phyloP scores from a whole-genome alignment of 2,329 filamentous ascomycete genomes.

The Arthrobotrys megalospora region DNA sequence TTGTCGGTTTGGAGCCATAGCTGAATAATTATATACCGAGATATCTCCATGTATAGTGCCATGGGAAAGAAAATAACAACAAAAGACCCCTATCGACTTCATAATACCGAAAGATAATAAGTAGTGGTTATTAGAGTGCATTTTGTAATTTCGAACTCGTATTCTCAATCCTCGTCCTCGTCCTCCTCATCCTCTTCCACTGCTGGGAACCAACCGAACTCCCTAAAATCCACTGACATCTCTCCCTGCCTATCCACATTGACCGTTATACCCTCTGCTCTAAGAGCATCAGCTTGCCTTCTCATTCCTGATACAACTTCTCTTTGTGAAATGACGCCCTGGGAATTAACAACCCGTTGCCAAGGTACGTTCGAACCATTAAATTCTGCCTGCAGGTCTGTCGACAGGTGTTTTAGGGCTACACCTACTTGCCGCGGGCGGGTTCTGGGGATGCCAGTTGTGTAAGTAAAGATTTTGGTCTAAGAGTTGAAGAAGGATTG shows the following conservation, averaged over 20 bases:
- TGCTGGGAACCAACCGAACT: conserved; percentile 69
- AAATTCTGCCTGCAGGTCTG: conserved; percentile 72
- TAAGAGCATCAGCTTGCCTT: conserved; percentile 66
- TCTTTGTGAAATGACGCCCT: conserved; percentile 84
- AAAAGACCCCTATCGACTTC: too few species aligned
- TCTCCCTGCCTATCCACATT: conserved; percentile 65
- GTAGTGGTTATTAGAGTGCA: too few species aligned
- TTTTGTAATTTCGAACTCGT: neutral
- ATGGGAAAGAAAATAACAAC: too few species aligned
- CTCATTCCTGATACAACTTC: conserved; percentile 65
- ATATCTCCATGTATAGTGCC: too few species aligned
- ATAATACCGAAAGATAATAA: neutral
- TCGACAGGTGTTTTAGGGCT: conserved; percentile 87
- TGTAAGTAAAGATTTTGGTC: neutral
- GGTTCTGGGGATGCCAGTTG: conserved; percentile 5
- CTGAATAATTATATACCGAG: too few species aligned
- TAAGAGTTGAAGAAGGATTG: neutral
- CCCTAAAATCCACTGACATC: conserved; percentile 66
- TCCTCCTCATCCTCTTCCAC: conserved; percentile 66
- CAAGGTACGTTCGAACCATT: conserved; percentile 87
- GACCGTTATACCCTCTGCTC: conserved; percentile 67
- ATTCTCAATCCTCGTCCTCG: conserved; percentile 35
- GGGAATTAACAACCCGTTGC: conserved; percentile 92
- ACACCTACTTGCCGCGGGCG: conserved; percentile 85
- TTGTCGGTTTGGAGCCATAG: too few species aligned